These are phyloP conservation scores for Sporisorium graminicola DNA, from an alignment of 1,284 basidiomycete genomes.

Conservation along the genomic window DNA sequence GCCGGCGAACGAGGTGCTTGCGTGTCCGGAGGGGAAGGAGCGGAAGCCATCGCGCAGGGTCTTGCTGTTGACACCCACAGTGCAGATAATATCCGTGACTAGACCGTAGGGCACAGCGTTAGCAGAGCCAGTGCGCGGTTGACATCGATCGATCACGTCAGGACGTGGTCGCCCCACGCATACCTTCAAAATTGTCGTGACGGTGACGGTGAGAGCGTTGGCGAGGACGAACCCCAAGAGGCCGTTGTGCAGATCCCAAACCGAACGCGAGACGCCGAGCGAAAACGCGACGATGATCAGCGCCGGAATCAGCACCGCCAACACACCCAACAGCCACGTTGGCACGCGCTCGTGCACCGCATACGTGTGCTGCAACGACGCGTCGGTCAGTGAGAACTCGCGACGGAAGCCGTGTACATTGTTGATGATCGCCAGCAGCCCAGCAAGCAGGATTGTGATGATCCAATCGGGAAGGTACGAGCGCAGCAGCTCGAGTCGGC, in stretches of 20 bases:
- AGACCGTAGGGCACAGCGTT: constrained; percentile 78
- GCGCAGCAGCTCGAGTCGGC: constrained; percentile 33
- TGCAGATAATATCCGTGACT: constrained; percentile 82
- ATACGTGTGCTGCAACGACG: constrained; percentile 78
- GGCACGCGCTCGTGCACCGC: constrained; percentile 87
- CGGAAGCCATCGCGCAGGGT: constrained; percentile 77
- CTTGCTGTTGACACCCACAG: constrained; percentile 66
- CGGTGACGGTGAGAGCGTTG: constrained; percentile 80
- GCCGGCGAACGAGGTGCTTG: constrained; percentile 91
- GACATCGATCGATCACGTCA: constrained; percentile 77
- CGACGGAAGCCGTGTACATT: constrained; percentile 83
- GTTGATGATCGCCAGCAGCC: constrained; percentile 78
- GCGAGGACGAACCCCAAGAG: constrained; percentile 81
- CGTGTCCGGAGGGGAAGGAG: constrained; percentile 93
- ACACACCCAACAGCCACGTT: constrained; percentile 71
- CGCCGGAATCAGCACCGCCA: constrained; percentile 70
- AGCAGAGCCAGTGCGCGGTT: constrained; percentile 76
- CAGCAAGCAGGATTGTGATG: constrained; percentile 68
- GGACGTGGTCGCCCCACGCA: constrained; percentile 85
- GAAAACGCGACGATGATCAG: constrained; percentile 77
- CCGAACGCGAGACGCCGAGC: constrained; percentile 78
- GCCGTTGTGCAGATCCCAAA: constrained; percentile 89
- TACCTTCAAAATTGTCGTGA: constrained; percentile 86
- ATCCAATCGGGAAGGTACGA: constrained; percentile 64
- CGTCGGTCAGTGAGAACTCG: constrained; percentile 70